These are phyloP conservation scores for Diaporthe aspalathi DNA, from an alignment of 2,329 filamentous ascomycete genomes.

Conservation along the genomic window DNA sequence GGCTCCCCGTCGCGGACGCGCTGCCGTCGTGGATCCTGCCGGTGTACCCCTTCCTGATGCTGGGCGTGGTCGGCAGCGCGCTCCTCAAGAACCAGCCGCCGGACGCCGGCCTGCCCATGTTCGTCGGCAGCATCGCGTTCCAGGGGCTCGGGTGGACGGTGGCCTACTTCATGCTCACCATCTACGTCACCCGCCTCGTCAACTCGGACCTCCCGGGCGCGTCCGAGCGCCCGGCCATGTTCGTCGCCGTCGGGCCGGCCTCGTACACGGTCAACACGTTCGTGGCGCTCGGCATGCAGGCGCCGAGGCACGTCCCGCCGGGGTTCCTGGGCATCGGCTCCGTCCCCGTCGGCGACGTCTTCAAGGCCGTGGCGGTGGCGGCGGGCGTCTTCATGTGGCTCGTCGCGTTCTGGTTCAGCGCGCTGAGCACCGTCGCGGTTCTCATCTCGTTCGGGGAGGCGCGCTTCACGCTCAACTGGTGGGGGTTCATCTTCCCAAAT, in stretches of 20 bases:
- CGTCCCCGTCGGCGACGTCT: slow-evolving; percentile 48
- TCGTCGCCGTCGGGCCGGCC: slow-evolving; percentile 65
- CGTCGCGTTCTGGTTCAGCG: slow-evolving; percentile 65
- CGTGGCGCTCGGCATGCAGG: slow-evolving; percentile 57
- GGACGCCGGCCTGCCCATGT: slow-evolving; percentile 59
- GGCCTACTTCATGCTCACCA: slow-evolving; percentile 63
- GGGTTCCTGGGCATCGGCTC: slow-evolving; percentile 44
- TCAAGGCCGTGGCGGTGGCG: slow-evolving; percentile 58
- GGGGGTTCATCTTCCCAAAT: slow-evolving; percentile 71
- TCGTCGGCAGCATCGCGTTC: slow-evolving; percentile 61
- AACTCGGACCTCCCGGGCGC: slow-evolving; percentile 59
- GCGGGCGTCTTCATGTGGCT: slow-evolving; percentile 63
- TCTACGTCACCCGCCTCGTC: slow-evolving; percentile 64
- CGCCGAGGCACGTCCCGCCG: slow-evolving; percentile 40
- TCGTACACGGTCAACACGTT: slow-evolving; percentile 59
- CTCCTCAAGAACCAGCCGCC: slow-evolving; percentile 59
- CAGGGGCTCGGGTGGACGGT: slow-evolving; percentile 65
- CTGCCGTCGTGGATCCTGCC: slow-evolving; percentile 67
- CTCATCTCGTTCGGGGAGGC: slow-evolving; percentile 52
- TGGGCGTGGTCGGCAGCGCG: slow-evolving; percentile 62
- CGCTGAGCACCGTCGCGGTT: slow-evolving; percentile 53
- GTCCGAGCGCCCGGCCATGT: slow-evolving; percentile 63
- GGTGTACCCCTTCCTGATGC: slow-evolving; percentile 65
- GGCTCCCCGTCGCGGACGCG: slow-evolving; percentile 60
- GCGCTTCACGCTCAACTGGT: slow-evolving; percentile 62